phyloP scores from a whole-genome alignment of 2,329 filamentous ascomycete genomes.

The Ophiostoma sp. region DNA sequence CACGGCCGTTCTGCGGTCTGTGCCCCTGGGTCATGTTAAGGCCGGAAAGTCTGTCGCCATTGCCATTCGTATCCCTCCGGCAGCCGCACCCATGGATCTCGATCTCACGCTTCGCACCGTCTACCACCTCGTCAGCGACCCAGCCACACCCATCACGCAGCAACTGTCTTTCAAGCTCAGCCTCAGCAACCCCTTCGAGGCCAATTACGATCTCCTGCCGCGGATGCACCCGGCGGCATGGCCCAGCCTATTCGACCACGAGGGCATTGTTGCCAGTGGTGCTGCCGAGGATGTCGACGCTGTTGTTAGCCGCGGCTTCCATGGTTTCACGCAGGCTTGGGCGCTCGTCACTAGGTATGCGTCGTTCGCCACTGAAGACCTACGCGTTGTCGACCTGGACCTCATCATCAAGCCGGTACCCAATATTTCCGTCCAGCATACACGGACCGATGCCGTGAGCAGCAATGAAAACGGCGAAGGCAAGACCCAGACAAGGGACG shows the following conservation, averaged over 20 bases:
- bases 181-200: conserved; percentile 83
- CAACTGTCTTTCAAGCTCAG: conserved; percentile 66
- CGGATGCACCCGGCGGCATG: conserved; percentile 75
- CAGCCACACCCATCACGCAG: conserved; percentile 78
- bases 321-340: conserved; percentile 79
- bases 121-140: conserved; percentile 78
- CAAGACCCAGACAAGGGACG: background rate
- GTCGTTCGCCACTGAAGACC: conserved; percentile 74
- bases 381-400: conserved; percentile 64
- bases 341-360: conserved; percentile 69
- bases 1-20: conserved; percentile 41
- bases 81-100: conserved; percentile 55
- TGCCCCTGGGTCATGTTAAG: conserved; percentile 50
- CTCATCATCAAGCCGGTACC: conserved; percentile 51
- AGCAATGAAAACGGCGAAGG: conserved; percentile 35
- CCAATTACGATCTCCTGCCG: conserved; percentile 84
- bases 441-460: conserved; percentile 43
- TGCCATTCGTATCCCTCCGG: conserved; percentile 53
- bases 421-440: conserved; percentile 59
- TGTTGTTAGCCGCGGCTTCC: conserved; percentile 34
- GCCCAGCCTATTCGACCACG: conserved; percentile 80
- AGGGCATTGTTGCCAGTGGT: conserved; percentile 44
- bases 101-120: conserved; percentile 70
- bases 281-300: conserved; percentile 7
- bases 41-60: conserved; percentile 47